Base-by-base conservation (phyloP, 345 rosid genomes). In the Orychophragmus violaceus region DNA sequence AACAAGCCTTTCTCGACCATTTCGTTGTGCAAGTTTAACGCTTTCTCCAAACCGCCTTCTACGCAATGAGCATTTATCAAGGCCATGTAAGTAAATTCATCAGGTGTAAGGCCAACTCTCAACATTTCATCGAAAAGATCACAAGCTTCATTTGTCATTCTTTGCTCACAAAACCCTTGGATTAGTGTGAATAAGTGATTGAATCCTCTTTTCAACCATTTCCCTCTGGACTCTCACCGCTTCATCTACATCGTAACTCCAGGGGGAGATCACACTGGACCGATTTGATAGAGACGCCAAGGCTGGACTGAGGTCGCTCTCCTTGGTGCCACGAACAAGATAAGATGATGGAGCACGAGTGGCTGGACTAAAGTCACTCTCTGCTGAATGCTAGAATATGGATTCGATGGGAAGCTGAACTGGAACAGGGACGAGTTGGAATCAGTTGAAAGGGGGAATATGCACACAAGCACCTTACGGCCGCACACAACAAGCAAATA, bases 71-170 rank as follows among this genome's bases (percentile, higher is more conserved):
- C 95, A 71, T 87, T 75, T 42, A 91, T 89, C 79, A 91, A 78
- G 13, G 87, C 77, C 22, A 95, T 89, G 72, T 91, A 91, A 0
- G 89, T 76, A 67, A 83, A 75, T 37, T 87, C 87, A 80, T 91
- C 98, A 5, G 92, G 89, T 16, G 74, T 58, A 59, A 89, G 74
- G 18, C 79, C 81, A 22, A 39, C 32, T 14, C 16, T 54, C 76
- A 82, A 61, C 96, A 91, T 91, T 78, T 91, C 92, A 51, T 77
- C 82, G 72, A 85, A 84, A 64, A 89, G 79, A 62, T 76, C 79
- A 72, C 84, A 83, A 51, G 96, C 98, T 80, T 91, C 96, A 27
- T 55, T 50, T 42, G 90, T 78, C 75, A 84, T 84, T 58, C 89
- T 70, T 67, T 82, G 82, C 61, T 76, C 85, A 60, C 94, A 91